A percentile compares a stretch with the other conserved stretches of the same genome.
phyloP scores from a whole-genome alignment of 805 yeast species.

The Metschnikowia peoriensis region DNA sequence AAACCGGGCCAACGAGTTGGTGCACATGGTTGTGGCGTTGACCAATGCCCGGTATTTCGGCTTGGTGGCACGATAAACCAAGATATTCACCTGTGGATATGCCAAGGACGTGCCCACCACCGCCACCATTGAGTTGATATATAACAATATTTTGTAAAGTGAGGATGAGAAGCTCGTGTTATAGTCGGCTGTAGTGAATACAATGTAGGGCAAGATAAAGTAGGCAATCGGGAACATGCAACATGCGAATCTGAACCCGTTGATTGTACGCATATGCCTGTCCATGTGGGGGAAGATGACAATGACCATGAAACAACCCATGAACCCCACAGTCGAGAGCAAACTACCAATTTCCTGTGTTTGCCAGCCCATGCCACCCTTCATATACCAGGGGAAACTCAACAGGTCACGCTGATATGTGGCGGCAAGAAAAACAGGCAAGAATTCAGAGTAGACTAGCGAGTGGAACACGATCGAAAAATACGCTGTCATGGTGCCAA shows the following conservation, averaged over 20 bases:
- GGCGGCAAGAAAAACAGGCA: constrained; percentile 54
- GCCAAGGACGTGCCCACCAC: constrained; percentile 45
- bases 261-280: constrained; percentile 44
- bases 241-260: constrained; percentile 41
- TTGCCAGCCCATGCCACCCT: constrained; percentile 53
- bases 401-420: constrained; percentile 24
- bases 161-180: constrained; percentile 26
- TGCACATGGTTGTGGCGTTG: constrained; percentile 55
- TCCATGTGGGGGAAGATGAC: constrained; percentile 53
- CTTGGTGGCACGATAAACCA: constrained; percentile 54
- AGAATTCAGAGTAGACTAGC: constrained; percentile 50
- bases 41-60: constrained; percentile 56
- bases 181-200: constrained; percentile 41
- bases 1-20: constrained; percentile 54
- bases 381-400: constrained; percentile 46
- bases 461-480: constrained; percentile 47
- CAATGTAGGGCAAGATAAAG: constrained; percentile 45
- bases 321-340: constrained; percentile 51
- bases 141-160: constrained; percentile 24
- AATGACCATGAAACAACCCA: constrained; percentile 50
- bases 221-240: constrained; percentile 46
- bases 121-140: constrained; percentile 22
- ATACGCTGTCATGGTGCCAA: constrained; percentile 33
- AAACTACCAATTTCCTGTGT: constrained; percentile 49
- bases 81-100: constrained; percentile 51